Base-by-base conservation (phyloP, 148 eudicot species). In the Vaccinium macrocarpon region DNA sequence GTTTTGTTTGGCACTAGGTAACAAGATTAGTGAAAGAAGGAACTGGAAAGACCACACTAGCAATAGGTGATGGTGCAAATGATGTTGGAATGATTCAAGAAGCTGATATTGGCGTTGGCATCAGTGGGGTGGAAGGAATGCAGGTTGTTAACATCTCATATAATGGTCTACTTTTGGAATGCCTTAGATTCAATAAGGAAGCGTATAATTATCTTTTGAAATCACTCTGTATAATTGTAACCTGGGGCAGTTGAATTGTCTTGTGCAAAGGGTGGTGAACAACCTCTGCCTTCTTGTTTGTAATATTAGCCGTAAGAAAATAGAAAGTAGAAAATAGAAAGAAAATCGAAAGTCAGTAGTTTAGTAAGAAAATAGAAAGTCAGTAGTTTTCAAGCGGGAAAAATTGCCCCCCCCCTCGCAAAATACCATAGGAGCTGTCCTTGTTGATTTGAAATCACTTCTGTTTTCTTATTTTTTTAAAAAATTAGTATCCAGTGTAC, bases 11-110 rank as follows among this genome's bases (percentile, higher is more conserved):
- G 82, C 71, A 38, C 42, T 82, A 97, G 99, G 98, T 97, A 53
- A 97, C 99, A 21, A 90, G 98, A 87, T 88, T 97, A 84, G 99
- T 97, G 35, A 95, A 95, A 89, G 97, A 95, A 88, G 99, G 99
- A 87, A 97, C 97, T 49, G 97, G 97, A 55, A 97, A 92, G 88
- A 95, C 89, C 27, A 97, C 99, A 8, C 90, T 97, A 86, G 98
- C 96, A 79, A 94, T 97, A 79, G 99, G 99, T 64, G 99, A 97
- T 88, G 99, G 99, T 82, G 99, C 99, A 61, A 97, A 97, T 90
- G 99, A 97, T 86, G 99, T 93, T 50, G 99, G 99, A 50, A 97
- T 97, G 99, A 95, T 97, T 90, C 98, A 97, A 88, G 99, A 93
- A 91, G 99, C 99, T 23, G 99, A 97, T 87, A 95, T 97, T 74